Conservation (phyloP, 192 early-diverging fungal species). For the Diversispora epigaea region DNA sequence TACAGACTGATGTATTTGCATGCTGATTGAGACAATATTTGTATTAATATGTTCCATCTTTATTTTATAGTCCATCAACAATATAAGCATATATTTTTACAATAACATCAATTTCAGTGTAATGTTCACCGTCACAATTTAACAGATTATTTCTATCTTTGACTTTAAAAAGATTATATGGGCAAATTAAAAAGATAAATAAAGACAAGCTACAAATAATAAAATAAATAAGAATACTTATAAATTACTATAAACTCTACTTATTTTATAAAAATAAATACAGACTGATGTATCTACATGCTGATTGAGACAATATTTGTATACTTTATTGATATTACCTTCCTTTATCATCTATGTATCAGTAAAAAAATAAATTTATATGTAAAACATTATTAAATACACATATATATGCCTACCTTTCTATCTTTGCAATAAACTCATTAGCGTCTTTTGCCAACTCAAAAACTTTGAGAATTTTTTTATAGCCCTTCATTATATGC, state of each 20-base stretch:
- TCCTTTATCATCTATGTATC: slow-evolving; percentile 16
- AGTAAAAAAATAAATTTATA: slow-evolving; percentile 24
- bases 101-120: slow-evolving; percentile 33
- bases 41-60: slow-evolving; percentile 22
- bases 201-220: slow-evolving; percentile 23
- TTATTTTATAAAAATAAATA: slow-evolving; percentile 29
- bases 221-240: slow-evolving; percentile 14
- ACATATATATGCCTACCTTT: slow-evolving; percentile 10
- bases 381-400: slow-evolving; percentile 15
- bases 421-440: slow-evolving; percentile 19
- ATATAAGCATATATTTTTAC: slow-evolving; percentile 30
- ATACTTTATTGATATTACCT: slow-evolving; percentile 1
- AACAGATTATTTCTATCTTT: slow-evolving; percentile 17
- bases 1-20: slow-evolving; percentile 3
- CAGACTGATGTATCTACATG: slow-evolving; percentile 4
- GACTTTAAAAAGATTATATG: slow-evolving; percentile 1
- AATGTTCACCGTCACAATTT: not conserved
- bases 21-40: slow-evolving; percentile 21
- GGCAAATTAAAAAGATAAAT: slow-evolving; percentile 16
- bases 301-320: slow-evolving; percentile 18
- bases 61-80: slow-evolving; percentile 11
- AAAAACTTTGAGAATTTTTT: slow-evolving; percentile 17
- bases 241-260: slow-evolving; percentile 29
- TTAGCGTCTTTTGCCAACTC: slow-evolving; percentile 19
- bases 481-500: slow-evolving; percentile 18